Evolutionary conservation across 495 filamentous ascomycete genomes (phyloP), one percentile per base, ranked within the genome.

Genomic region (Lepraria neglecta): DNA sequence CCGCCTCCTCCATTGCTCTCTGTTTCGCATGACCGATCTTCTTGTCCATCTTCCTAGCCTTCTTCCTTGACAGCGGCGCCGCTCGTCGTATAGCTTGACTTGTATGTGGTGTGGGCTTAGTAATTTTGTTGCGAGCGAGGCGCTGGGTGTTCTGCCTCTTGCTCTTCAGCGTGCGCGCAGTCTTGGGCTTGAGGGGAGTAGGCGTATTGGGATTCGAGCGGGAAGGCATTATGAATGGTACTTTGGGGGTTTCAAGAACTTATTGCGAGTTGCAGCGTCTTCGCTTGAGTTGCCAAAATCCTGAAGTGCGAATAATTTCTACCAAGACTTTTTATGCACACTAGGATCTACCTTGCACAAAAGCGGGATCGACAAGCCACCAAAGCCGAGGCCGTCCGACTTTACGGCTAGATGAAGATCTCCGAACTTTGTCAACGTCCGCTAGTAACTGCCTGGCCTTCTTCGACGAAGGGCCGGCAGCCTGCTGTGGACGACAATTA

Each of bases 181-280:
- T 58, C 58, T 65, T 64, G 12, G 54, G 59, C 24, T 67, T 65
- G 17, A 52, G 51, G 14, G 56, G 57, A 2, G 62, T 53, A 27
- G 67, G 67, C 15, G 54, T 65, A 42, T 69, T 69, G 14, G 67
- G 67, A 40, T 69, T 69, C 10, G 67, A 65, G 17, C 65, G 65
- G 27, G 67, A 67, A 24, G 65, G 60, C 67, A 69, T 69, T 19
- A 17, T 57, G 27, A 33, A 40, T 2, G 33, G 31, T 58, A 24
- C 24, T 30, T 28, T 35, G 9, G 3, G 19, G 0, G 24, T 38
- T 38, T 38, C 33, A 38, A 1, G 33, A 38, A 38, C n/a, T 38
- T 6, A 11, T 38, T 38, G 11, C 33, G 33, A 38, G 33, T 38
- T 38, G 33, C 33, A 38, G 33, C 5, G 33, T 38, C 33, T 6